Conservation (phyloP, 2,329 filamentous ascomycete species). For the Laburnicola sp. region DNA sequence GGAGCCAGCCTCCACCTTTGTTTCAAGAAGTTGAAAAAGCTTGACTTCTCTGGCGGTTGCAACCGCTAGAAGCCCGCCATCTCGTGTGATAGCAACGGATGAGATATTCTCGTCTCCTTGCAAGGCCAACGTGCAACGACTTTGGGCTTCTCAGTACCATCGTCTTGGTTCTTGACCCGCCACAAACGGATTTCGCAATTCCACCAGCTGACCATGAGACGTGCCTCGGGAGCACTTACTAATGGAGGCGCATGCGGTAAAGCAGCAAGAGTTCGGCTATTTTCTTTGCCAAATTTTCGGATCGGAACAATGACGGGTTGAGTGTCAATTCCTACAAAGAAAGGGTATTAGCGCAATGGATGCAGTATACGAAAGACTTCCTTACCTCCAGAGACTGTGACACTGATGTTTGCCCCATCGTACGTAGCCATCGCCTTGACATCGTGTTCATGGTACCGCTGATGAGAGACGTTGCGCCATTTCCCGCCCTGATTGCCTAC, state of each 20-base stretch:
- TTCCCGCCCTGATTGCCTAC: conserved; percentile 48
- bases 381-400: conserved; percentile 88
- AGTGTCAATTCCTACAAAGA: conserved; percentile 73
- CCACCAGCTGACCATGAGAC: conserved; percentile 90
- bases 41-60: conserved; percentile 76
- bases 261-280: conserved; percentile 79
- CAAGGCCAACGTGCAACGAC: conserved; percentile 47
- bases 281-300: conserved; percentile 73
- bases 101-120: conserved; percentile 78
- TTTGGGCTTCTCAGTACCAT: conserved; percentile 49
- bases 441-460: conserved; percentile 88
- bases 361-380: conserved; percentile 10
- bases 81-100: conserved; percentile 69
- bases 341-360: conserved; percentile 31
- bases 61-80: conserved; percentile 75
- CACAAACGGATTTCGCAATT: conserved; percentile 84
- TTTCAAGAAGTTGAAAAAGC: conserved; percentile 68
- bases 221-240: conserved; percentile 69
- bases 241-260: conserved; percentile 79
- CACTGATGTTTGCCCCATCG: conserved; percentile 79
- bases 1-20: conserved; percentile 57
- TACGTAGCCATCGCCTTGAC: conserved; percentile 93
- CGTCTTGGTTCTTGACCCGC: conserved; percentile 60
- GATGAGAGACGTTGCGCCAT: conserved; percentile 85
- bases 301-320: conserved; percentile 81